A percentile compares a stretch with the other conserved stretches of the same genome.
Conservation (phyloP, 805 yeast genomes). For the Metschnikowia borealis region DNA sequence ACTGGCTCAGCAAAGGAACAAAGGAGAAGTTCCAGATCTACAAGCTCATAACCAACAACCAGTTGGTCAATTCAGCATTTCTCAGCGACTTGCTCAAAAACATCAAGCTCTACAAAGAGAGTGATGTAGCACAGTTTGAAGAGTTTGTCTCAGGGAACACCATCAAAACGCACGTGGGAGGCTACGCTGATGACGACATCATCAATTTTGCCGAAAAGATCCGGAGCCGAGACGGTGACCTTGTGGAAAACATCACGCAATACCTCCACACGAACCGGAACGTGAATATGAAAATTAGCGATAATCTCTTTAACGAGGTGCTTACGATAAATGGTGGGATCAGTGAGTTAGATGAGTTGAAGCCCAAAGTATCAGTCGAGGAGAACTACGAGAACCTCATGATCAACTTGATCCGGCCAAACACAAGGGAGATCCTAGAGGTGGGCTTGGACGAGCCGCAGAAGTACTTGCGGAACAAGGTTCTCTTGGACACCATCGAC, state of each 20-base stretch:
- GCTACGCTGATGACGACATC: conserved; percentile 10
- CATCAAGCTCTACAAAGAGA: conserved; percentile 3
- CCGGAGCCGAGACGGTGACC: neutral
- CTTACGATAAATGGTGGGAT: conserved; percentile 28
- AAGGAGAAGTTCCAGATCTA: conserved; percentile 31
- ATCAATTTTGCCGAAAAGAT: conserved; percentile 1
- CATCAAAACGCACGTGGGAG: conserved; percentile 5
- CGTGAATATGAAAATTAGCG: conserved; percentile 22
- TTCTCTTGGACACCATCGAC: conserved; percentile 6
- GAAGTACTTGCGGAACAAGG: conserved; percentile 18
- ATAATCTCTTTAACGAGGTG: conserved; percentile 30
- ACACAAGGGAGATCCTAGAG: conserved; percentile 29
- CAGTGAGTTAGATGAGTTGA: conserved; percentile 15
- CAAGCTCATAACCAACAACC: conserved; percentile 26
- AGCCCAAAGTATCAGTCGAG: conserved; percentile 21
- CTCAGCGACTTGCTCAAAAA: conserved; percentile 21
- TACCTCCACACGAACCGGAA: conserved; percentile 16
- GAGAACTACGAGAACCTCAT: conserved; percentile 38
- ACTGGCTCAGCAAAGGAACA: conserved; percentile 16
- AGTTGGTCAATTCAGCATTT: conserved; percentile 24
- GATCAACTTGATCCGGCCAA: conserved; percentile 37
- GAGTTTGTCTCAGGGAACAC: conserved; percentile 9
- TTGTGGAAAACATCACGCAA: conserved; percentile 13
- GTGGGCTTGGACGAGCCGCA: conserved; percentile 29
- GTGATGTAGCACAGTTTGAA: conserved; percentile 4